Percentiles rank a stretch among this genome's conserved stretches.
Evolutionary conservation across 768 basidiomycete genomes (phyloP).

Genomic region (Hemileccinum rubropunctum): DNA sequence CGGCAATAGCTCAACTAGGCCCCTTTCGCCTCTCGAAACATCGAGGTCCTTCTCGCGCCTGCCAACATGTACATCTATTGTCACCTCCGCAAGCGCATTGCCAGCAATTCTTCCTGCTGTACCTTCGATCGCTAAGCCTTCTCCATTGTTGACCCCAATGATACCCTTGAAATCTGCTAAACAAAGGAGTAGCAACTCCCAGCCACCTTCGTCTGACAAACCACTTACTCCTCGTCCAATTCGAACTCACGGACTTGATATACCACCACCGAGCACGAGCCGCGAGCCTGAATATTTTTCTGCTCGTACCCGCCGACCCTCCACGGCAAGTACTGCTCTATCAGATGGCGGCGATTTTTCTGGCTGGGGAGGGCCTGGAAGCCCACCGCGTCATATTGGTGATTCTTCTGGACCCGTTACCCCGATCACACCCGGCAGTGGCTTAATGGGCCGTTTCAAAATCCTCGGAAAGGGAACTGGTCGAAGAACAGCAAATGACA

Average conservation of each 20-base stretch:
- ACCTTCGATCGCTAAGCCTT: slow-evolving; percentile 42
- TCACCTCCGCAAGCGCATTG: slow-evolving; percentile 63
- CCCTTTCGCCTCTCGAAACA: slow-evolving; percentile 29
- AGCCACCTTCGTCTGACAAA: slow-evolving; percentile 39
- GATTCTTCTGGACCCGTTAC: slow-evolving; percentile 38
- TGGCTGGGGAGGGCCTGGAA: slow-evolving; percentile 37
- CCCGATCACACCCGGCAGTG: slow-evolving; percentile 48
- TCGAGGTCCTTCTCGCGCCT: slow-evolving; percentile 24
- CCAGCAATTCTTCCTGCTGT: slow-evolving; percentile 58
- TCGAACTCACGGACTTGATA: slow-evolving; percentile 47
- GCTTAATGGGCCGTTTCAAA: slow-evolving; percentile 80
- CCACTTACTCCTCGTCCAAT: slow-evolving; percentile 33
- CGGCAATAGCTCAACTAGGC: slow-evolving; percentile 19
- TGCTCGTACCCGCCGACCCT: slow-evolving; percentile 42
- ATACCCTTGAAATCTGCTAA: slow-evolving; percentile 45
- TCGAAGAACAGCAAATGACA: slow-evolving; percentile 25
- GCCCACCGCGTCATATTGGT: slow-evolving; percentile 30
- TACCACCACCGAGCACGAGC: slow-evolving; percentile 23
- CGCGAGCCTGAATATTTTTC: slow-evolving; percentile 55
- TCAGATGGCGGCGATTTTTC: slow-evolving; percentile 51
- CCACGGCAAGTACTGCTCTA: slow-evolving; percentile 38
- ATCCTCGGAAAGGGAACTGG: slow-evolving; percentile 63
- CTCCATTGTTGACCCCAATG: slow-evolving; percentile 58
- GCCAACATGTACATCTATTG: slow-evolving; percentile 42
- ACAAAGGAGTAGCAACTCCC: slow-evolving; percentile 38